Conservation (phyloP, 2,329 filamentous ascomycete species). For the Alternaria brassicicola region DNA sequence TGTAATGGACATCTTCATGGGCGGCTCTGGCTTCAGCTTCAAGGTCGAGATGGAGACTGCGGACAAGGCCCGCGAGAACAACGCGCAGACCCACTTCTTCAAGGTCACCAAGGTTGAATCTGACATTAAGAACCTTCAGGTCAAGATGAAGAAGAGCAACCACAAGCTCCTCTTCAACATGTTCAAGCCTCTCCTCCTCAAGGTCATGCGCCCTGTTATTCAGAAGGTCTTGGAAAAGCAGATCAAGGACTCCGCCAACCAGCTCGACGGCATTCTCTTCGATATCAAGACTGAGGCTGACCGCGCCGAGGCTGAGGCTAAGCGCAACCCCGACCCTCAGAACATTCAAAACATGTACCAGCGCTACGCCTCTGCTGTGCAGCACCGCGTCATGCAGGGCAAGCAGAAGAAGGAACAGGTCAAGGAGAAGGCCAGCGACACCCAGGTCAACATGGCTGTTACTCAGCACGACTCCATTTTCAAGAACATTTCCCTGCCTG, state of each 20-base stretch:
- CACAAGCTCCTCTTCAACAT: conserved; percentile 89
- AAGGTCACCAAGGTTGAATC: conserved; percentile 91
- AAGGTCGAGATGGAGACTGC: conserved; percentile 86
- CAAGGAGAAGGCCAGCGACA: conserved; percentile 60
- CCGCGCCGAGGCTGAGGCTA: conserved; percentile 68
- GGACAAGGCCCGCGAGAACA: conserved; percentile 58
- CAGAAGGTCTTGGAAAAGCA: conserved; percentile 89
- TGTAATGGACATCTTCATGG: conserved; percentile 85
- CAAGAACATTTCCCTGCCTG: conserved; percentile 82
- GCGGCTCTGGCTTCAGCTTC: conserved; percentile 87
- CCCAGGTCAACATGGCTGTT: conserved; percentile 80
- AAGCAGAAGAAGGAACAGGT: conserved; percentile 75
- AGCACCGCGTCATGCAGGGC: conserved; percentile 74
- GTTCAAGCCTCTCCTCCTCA: conserved; percentile 86
- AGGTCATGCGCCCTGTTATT: conserved; percentile 80
- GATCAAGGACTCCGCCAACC: conserved; percentile 80
- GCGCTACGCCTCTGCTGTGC: conserved; percentile 77
- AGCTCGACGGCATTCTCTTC: conserved; percentile 75
- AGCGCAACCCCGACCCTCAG: conserved; percentile 69
- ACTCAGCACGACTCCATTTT: conserved; percentile 92
- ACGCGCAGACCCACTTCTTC: conserved; percentile 82
- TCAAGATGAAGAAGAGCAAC: conserved; percentile 93
- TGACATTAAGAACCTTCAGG: conserved; percentile 77
- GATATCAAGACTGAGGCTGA: conserved; percentile 84
- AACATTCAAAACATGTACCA: conserved; percentile 82